Conservation (phyloP, 2,329 filamentous ascomycete species). For the Hypoxylon sp. region DNA sequence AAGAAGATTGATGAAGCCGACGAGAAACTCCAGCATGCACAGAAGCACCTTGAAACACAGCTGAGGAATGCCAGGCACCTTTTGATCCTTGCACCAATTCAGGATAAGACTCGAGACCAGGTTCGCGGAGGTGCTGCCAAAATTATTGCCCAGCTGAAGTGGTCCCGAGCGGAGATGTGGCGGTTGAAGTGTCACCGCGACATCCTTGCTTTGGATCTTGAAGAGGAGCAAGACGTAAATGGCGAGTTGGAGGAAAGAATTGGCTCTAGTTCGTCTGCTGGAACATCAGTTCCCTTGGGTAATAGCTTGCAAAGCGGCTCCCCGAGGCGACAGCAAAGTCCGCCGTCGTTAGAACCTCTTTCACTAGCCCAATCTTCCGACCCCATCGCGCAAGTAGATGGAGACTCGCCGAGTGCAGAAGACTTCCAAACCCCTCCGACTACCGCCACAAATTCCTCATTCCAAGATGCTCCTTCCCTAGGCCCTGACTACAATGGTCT, state of each 20-base stretch:
- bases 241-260: slow-evolving; percentile 43
- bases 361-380: slow-evolving; percentile 48
- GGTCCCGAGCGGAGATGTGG: slow-evolving; percentile 95
- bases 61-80: slow-evolving; percentile 91
- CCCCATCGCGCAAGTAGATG: slow-evolving; percentile 44
- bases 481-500: slow-evolving; percentile 47
- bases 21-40: slow-evolving; percentile 74
- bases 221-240: slow-evolving; percentile 71
- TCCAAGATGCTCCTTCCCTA: slow-evolving; percentile 49
- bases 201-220: slow-evolving; percentile 83
- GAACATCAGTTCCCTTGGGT: slow-evolving; percentile 38
- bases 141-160: slow-evolving; percentile 88
- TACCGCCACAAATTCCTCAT: slow-evolving; percentile 49
- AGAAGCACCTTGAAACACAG: slow-evolving; percentile 83
- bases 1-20: slow-evolving; percentile 85
- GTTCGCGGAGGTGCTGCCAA: slow-evolving; percentile 85
- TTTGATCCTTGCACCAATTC: slow-evolving; percentile 86
- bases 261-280: slow-evolving; percentile 28
- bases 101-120: slow-evolving; percentile 87
- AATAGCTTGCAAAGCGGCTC: slow-evolving; percentile 50
- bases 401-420: slow-evolving; percentile 53
- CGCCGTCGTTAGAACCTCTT: slow-evolving; percentile 47
- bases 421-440: slow-evolving; percentile 60
- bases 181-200: slow-evolving; percentile 89
- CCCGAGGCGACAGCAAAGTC: slow-evolving; percentile 48